Evolutionary conservation across 345 rosid species (phyloP).

Genomic region (Brassica carinata): DNA sequence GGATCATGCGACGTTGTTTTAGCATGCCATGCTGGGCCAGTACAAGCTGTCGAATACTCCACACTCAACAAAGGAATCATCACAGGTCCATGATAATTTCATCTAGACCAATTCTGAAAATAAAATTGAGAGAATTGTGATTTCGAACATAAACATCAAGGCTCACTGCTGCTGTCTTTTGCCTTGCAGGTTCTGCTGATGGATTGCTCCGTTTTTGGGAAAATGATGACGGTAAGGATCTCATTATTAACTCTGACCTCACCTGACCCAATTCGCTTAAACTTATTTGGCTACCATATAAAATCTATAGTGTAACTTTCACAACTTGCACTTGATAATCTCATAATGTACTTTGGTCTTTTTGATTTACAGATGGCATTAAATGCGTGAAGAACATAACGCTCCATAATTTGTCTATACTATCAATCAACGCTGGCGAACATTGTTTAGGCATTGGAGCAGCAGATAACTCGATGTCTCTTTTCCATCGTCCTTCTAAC

Average conservation of each 20-base stretch:
- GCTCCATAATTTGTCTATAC: constrained; percentile 70
- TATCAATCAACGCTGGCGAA: constrained; percentile 92
- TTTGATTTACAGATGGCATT: constrained; percentile 58
- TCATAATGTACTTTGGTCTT: background rate
- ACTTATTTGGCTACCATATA: too few species aligned
- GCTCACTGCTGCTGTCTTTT: constrained; percentile 13
- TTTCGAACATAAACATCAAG: constrained; percentile 1
- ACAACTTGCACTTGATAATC: constrained; percentile 4
- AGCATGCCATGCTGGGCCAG: constrained; percentile 97
- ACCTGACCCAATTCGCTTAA: background rate
- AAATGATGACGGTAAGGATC: constrained; percentile 75
- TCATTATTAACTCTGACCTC: constrained; percentile 15
- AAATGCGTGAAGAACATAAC: constrained; percentile 92
- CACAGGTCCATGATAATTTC: constrained; percentile 60
- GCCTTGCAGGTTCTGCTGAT: constrained; percentile 81
- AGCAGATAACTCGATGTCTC: constrained; percentile 99
- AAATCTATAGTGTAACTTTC: background rate
- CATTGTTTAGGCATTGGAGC: constrained; percentile 97
- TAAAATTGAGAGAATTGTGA: background rate
- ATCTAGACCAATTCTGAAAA: background rate
- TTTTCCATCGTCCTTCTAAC: constrained; percentile 86
- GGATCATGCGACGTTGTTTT: constrained; percentile 92
- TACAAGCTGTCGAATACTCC: constrained; percentile 83
- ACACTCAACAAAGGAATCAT: constrained; percentile 82
- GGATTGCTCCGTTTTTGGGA: constrained; percentile 99